phyloP scores from a whole-genome alignment of 768 basidiomycete genomes.

The Infundibulicybe gibba region DNA sequence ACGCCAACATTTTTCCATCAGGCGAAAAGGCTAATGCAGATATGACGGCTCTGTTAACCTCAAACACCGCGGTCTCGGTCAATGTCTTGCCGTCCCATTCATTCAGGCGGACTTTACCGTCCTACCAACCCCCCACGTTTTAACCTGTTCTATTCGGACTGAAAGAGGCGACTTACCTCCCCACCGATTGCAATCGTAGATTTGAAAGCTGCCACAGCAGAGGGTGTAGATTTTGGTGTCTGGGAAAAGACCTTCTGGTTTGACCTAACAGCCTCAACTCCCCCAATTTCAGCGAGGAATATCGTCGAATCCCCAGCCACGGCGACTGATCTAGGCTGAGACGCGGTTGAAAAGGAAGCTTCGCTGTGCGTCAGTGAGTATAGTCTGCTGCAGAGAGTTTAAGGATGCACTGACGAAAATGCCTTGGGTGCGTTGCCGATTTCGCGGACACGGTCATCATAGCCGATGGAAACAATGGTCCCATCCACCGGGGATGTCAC shows the following conservation, averaged over 20 bases:
- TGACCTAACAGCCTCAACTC: conserved; percentile 62
- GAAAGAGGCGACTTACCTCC: conserved; percentile 40
- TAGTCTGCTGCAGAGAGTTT: not conserved
- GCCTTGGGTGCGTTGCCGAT: conserved; percentile 40
- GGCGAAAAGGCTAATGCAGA: conserved; percentile 78
- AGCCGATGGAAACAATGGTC: conserved; percentile 66
- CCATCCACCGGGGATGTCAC: conserved; percentile 42
- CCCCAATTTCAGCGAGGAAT: conserved; percentile 57
- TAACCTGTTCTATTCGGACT: too few species aligned
- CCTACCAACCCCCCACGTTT: conserved; percentile 38
- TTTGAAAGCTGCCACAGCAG: conserved; percentile 51
- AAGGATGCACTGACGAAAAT: conserved; percentile 37
- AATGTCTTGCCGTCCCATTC: conserved; percentile 67
- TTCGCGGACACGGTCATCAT: conserved; percentile 76
- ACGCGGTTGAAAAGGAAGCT: conserved; percentile 44
- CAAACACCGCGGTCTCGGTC: conserved; percentile 51
- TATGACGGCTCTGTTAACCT: conserved; percentile 68
- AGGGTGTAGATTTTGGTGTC: conserved; percentile 47
- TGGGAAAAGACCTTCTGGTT: conserved; percentile 67
- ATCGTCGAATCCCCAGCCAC: conserved; percentile 56
- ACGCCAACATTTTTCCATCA: conserved; percentile 70
- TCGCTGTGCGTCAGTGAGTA: conserved; percentile 29
- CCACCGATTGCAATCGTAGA: conserved; percentile 67
- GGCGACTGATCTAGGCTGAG: conserved; percentile 71
- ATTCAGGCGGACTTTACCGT: conserved; percentile 71